phyloP scores from a whole-genome alignment of 140 eudicot species.

The Flaveria floridana region DNA sequence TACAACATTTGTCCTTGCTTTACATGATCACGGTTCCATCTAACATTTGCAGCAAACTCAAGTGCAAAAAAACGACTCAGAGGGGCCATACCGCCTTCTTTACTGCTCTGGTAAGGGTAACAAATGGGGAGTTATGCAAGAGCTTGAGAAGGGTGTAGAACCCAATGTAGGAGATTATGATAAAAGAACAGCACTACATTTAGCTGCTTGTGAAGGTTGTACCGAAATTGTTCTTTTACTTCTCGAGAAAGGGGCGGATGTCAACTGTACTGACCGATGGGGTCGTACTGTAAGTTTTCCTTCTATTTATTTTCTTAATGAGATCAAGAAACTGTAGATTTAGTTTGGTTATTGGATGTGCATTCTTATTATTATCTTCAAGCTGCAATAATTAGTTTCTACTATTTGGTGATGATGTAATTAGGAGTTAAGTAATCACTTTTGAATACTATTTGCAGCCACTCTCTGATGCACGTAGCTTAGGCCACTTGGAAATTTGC shows the following conservation, averaged over 20 bases:
- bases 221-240: conserved; percentile 55
- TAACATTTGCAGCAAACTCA: conserved; percentile 32
- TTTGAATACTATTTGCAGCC: conserved; percentile 45
- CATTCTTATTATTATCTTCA: conserved; percentile 7
- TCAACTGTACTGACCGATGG: conserved; percentile 66
- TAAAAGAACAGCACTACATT: conserved; percentile 69
- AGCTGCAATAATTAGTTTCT: neutral
- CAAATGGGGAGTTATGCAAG: conserved; percentile 68
- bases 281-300: conserved; percentile 64
- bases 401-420: neutral
- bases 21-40: neutral
- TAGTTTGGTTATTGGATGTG: neutral
- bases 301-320: neutral
- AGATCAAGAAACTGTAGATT: neutral
- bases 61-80: conserved; percentile 47
- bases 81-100: conserved; percentile 68
- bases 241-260: conserved; percentile 67
- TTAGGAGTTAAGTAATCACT: neutral
- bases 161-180: conserved; percentile 68
- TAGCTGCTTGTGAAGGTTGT: conserved; percentile 73
- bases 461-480: conserved; percentile 69
- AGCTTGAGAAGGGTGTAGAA: conserved; percentile 60
- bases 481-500: conserved; percentile 56
- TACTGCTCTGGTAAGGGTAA: conserved; percentile 73
- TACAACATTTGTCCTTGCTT: neutral